A percentile compares a stretch with the other conserved stretches of the same genome.
Conservation (phyloP, 257 asterid genomes). For the Solanum microdontum region DNA sequence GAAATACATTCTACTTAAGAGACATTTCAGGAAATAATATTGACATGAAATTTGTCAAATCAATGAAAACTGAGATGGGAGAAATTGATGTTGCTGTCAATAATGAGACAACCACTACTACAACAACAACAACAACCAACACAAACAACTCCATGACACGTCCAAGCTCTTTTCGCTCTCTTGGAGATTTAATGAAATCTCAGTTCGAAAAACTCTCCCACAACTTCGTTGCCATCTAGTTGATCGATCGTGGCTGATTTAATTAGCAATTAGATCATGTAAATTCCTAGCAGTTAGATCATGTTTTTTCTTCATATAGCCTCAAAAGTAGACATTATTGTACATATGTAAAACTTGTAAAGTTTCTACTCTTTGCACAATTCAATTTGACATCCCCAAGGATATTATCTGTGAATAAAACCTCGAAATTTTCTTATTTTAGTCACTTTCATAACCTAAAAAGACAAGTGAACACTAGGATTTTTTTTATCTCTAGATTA, state of each 20-base stretch:
- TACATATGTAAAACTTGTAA: background rate
- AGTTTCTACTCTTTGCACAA: background rate
- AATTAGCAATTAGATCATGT: constrained; percentile 2
- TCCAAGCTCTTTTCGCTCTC: background rate
- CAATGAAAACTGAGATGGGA: constrained; percentile 63
- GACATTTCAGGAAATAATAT: constrained; percentile 59
- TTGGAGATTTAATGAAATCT: constrained; percentile 2
- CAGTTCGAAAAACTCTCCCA: constrained; percentile 1
- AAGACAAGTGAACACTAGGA: background rate
- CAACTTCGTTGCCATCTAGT: background rate
- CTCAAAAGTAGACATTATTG: background rate
- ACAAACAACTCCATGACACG: constrained; percentile 10
- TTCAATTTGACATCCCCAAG: background rate
- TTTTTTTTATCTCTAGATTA: background rate
- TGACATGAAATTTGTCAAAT: constrained; percentile 38
- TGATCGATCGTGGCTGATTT: too few species aligned
- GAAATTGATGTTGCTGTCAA: constrained; percentile 18
- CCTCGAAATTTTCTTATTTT: background rate
- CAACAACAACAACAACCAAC: constrained; percentile 9
- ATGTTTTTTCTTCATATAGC: background rate
- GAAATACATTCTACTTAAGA: constrained; percentile 61
- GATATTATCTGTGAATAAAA: background rate
- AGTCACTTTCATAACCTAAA: background rate
- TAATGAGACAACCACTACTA: constrained; percentile 36
- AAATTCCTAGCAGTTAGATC: background rate